Percentiles rank a stretch among this genome's conserved stretches.
Evolutionary conservation across 805 yeast genomes (phyloP).

Genomic region (Diddensiella santjacobensis): DNA sequence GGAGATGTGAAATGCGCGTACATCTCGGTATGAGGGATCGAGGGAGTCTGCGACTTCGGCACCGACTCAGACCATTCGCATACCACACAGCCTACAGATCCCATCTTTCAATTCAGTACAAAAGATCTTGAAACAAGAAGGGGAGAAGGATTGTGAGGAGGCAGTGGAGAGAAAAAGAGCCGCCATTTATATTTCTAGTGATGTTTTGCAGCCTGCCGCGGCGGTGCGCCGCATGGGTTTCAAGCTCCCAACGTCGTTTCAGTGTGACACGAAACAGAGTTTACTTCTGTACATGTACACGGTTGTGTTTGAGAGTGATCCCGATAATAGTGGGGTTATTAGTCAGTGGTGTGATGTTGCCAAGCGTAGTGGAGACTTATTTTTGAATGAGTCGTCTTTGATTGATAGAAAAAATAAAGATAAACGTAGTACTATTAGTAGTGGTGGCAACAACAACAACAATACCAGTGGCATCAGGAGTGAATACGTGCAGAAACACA

Average conservation of each 20-base stretch:
- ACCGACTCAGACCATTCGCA: constrained; percentile 30
- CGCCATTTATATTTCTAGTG: too few relatives aligned
- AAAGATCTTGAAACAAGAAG: not conserved
- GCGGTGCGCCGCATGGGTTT: not conserved
- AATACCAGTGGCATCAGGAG: not conserved
- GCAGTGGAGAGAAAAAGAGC: not conserved
- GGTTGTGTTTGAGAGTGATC: constrained; percentile 2
- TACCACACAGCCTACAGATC: constrained; percentile 22
- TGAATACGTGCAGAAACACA: constrained; percentile 10
- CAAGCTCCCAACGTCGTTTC: too few relatives aligned
- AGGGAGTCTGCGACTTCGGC: constrained; percentile 8
- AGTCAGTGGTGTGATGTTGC: not conserved
- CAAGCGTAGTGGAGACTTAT: not conserved
- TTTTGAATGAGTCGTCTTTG: not conserved
- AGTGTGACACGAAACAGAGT: not conserved
- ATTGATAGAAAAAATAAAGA: too few relatives aligned
- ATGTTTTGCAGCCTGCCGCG: not conserved
- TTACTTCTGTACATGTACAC: constrained; percentile 1
- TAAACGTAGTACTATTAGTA: not conserved
- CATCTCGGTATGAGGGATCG: constrained; percentile 14
- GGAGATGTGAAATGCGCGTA: constrained; percentile 26
- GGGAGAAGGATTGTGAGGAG: not conserved
- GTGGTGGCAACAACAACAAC: not conserved
- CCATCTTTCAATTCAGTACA: not conserved
- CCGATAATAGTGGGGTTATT: not conserved